phyloP scores from a whole-genome alignment of 169 alveolate genomes.

The Babesia ovata region DNA sequence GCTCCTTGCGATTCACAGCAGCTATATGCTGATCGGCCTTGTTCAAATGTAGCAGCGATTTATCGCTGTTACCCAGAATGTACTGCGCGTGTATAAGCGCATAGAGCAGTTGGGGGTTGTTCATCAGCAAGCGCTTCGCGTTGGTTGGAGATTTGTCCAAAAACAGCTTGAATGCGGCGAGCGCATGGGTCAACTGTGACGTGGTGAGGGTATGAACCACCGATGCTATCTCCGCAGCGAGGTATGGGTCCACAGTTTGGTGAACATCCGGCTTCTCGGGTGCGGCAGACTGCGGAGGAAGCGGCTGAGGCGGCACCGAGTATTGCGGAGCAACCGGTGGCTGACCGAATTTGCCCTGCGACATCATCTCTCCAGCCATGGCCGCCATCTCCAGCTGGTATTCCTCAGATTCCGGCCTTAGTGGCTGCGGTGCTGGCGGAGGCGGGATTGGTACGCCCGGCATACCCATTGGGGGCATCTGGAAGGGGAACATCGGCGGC shows the following conservation, averaged over 20 bases:
- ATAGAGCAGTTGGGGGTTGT: conserved; percentile 68
- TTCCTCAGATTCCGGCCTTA: conserved; percentile 7
- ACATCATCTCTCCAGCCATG: conserved; percentile 38
- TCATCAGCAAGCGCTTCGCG: conserved; percentile 51
- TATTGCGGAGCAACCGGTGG: conserved; percentile 26
- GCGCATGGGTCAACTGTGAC: conserved; percentile 60
- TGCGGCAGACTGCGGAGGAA: background rate
- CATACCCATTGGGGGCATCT: conserved; percentile 29
- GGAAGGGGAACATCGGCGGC: conserved; percentile 36
- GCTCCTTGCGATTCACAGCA: conserved; percentile 40
- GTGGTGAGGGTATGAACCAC: conserved; percentile 64
- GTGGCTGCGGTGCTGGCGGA: conserved; percentile 35
- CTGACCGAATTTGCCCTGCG: conserved; percentile 21
- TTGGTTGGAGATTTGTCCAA: conserved; percentile 45
- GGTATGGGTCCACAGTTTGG: conserved; percentile 42
- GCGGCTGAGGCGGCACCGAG: conserved; percentile 17
- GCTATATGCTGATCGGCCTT: conserved; percentile 44
- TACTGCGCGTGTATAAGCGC: conserved; percentile 63
- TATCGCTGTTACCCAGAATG: conserved; percentile 61
- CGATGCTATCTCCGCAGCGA: conserved; percentile 72
- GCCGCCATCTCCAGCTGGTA: conserved; percentile 44
- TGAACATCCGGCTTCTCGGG: background rate
- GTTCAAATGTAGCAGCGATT: conserved; percentile 39
- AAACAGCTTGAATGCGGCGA: conserved; percentile 51
- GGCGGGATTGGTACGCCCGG: conserved; percentile 45